Conservation (phyloP, 208 protist genomes). For the Herpetomonas tarakana region DNA sequence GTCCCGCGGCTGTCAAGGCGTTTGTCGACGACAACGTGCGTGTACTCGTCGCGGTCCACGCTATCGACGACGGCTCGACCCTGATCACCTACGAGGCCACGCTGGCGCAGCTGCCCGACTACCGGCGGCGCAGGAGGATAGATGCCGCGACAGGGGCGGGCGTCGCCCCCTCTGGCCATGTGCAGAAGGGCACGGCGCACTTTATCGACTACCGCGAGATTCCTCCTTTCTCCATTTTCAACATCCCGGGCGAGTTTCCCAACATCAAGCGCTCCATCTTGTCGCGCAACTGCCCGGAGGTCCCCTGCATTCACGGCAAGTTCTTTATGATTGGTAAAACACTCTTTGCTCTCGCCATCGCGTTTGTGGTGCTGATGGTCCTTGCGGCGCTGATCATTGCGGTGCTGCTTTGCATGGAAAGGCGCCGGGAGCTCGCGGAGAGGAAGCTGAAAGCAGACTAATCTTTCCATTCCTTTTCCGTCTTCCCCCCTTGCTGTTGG, state of each 20-base stretch:
- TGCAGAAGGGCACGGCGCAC: conserved; percentile 8
- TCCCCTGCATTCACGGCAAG: conserved; percentile 27
- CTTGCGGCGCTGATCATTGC: not conserved
- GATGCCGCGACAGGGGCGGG: not conserved
- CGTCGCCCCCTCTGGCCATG: not conserved
- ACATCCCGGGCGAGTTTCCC: conserved; percentile 28
- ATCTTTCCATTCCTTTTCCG: too few relatives aligned
- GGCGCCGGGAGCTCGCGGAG: not conserved
- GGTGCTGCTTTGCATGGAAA: not conserved
- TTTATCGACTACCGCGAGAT: conserved; percentile 11
- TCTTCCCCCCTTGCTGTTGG: too few relatives aligned
- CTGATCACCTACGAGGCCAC: conserved; percentile 12
- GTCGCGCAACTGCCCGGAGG: conserved; percentile 24
- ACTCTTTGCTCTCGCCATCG: conserved; percentile 13
- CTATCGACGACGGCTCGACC: conserved; percentile 1
- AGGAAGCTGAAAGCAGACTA: conserved; percentile 28
- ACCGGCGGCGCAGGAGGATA: not conserved
- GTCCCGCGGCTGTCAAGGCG: not conserved
- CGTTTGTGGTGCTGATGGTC: conserved; percentile 15
- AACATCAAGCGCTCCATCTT: conserved; percentile 27
- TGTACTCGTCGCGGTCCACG: conserved; percentile 16
- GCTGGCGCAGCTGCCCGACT: conserved; percentile 20
- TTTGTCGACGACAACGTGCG: not conserved
- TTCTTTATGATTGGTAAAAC: conserved; percentile 23
- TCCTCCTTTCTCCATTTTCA: conserved; percentile 30